A percentile compares a stretch with the other conserved stretches of the same genome.
Evolutionary conservation across 306 rosid species (phyloP).

Genomic region (Ormosia emarginata): DNA sequence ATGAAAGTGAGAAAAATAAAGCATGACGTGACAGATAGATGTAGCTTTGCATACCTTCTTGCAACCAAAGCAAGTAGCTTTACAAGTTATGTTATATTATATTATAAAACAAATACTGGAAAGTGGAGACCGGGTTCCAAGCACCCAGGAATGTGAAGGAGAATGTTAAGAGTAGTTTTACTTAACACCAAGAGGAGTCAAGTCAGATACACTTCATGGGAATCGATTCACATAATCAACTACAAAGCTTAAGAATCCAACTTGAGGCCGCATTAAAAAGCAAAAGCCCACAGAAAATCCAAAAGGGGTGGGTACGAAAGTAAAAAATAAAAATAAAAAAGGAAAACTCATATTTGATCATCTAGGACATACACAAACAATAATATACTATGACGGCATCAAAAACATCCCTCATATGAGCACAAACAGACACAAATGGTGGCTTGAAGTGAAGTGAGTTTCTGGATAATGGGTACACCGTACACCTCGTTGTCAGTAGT

Average conservation of each 20-base stretch:
- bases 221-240: not conserved
- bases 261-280: not conserved
- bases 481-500: not conserved
- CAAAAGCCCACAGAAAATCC: conserved; percentile 11
- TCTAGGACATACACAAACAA: not conserved
- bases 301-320: not conserved
- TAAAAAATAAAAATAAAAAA: not conserved
- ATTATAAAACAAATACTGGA: not conserved
- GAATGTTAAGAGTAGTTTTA: not conserved
- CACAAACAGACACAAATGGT: not conserved
- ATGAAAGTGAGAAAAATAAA: not conserved
- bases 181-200: not conserved
- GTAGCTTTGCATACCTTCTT: not conserved
- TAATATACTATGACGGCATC: not conserved
- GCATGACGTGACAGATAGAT: not conserved
- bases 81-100: not conserved
- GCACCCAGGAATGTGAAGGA: conserved; percentile 9
- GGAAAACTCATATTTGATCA: not conserved
- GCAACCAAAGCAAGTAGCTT: not conserved
- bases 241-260: not conserved
- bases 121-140: conserved; percentile 1
- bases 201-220: not conserved
- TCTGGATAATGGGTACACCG: not conserved
- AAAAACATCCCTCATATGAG: not conserved
- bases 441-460: no score